These are phyloP conservation scores for Penicillium mononematosum DNA, from an alignment of 495 filamentous ascomycete species.

Conservation along the genomic window DNA sequence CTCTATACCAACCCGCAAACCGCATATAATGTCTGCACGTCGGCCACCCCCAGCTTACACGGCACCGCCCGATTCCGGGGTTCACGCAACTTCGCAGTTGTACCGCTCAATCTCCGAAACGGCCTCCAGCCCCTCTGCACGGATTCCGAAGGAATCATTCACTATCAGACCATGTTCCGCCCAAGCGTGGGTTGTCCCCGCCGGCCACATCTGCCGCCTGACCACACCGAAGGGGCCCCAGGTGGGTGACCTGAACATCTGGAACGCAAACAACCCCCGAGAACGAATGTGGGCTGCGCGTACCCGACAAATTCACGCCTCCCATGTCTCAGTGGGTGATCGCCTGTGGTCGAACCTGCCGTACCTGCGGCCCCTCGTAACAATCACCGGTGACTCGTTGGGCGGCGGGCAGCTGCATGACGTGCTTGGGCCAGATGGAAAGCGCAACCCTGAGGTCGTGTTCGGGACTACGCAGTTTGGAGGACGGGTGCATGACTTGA, in stretches of 20 bases:
- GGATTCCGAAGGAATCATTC: constrained; percentile 37
- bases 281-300: constrained; percentile 78
- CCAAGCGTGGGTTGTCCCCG: constrained; percentile 60
- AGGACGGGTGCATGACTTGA: constrained; percentile 65
- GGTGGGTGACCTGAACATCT: constrained; percentile 81
- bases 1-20: neutral
- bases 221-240: constrained; percentile 74
- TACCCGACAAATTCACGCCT: constrained; percentile 73
- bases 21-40: constrained; percentile 30
- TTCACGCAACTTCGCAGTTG: constrained; percentile 39
- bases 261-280: constrained; percentile 70
- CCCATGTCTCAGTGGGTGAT: constrained; percentile 67
- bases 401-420: constrained; percentile 54
- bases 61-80: constrained; percentile 35
- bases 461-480: constrained; percentile 48
- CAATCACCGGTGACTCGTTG: constrained; percentile 69
- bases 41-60: constrained; percentile 46
- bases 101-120: constrained; percentile 44
- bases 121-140: constrained; percentile 32
- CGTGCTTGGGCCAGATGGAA: constrained; percentile 38
- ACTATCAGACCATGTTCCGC: constrained; percentile 54
- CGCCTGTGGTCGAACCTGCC: constrained; percentile 75
- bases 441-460: constrained; percentile 33
- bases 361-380: constrained; percentile 70
- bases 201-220: constrained; percentile 65